Evolutionary conservation across 2,329 filamentous ascomycete species (phyloP).

Genomic region (Grosmannia penicillata): DNA sequence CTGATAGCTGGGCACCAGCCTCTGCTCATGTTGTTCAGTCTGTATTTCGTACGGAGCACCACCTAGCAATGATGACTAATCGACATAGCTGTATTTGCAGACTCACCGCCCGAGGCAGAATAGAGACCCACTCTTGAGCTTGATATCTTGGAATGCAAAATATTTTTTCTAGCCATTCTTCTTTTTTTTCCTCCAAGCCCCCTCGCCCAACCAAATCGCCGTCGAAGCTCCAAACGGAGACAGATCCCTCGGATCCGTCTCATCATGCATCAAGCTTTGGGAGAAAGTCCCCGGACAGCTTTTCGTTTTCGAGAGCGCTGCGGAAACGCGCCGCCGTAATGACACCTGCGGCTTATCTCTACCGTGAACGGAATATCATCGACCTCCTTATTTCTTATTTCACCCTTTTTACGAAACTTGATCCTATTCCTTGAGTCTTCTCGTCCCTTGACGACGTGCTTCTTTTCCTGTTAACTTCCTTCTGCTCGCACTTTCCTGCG

Average conservation of each 20-base stretch:
- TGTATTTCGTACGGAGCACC: too few species aligned
- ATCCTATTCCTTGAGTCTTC: background rate
- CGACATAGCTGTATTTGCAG: too few species aligned
- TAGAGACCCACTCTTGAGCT: background rate
- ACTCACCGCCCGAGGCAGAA: too few species aligned
- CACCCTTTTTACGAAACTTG: background rate
- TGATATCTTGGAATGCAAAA: constrained; percentile 7
- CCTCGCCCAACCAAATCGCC: constrained; percentile 98
- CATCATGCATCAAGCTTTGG: constrained; percentile 57
- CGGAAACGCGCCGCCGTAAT: constrained; percentile 99
- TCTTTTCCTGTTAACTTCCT: background rate
- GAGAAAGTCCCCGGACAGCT: constrained; percentile 99
- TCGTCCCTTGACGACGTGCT: background rate
- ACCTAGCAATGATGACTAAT: too few species aligned
- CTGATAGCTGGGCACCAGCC: too few species aligned
- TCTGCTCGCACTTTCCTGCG: background rate
- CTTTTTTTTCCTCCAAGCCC: constrained; percentile 33
- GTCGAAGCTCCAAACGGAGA: constrained; percentile 97
- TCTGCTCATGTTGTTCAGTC: too few species aligned
- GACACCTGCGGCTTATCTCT: constrained; percentile 83
- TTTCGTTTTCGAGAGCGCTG: constrained; percentile 28
- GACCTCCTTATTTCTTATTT: background rate
- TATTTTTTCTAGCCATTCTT: background rate
- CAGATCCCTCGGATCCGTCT: constrained; percentile 21
- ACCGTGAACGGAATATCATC: constrained; percentile 22